These are phyloP conservation scores for Candida labiduridarum DNA, from an alignment of 1,139 yeast species.

Conservation along the genomic window DNA sequence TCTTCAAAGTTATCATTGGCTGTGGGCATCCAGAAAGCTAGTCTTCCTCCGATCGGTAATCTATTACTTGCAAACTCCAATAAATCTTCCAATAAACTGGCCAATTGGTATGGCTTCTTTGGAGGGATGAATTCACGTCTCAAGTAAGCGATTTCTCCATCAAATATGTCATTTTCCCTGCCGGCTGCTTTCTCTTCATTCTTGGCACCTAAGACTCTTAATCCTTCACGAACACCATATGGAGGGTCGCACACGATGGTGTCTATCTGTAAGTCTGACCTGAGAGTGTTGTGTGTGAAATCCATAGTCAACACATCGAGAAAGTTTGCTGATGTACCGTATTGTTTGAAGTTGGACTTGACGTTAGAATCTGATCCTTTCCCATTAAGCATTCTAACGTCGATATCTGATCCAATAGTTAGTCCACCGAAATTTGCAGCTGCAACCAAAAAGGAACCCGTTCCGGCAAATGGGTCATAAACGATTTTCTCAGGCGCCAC, in stretches of 20 bases:
- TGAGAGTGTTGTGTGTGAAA: conserved; percentile 85
- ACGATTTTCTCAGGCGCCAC: conserved; percentile 64
- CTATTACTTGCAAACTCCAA: conserved; percentile 71
- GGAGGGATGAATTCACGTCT: conserved; percentile 89
- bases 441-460: conserved; percentile 91
- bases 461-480: conserved; percentile 96
- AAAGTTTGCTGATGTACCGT: conserved; percentile 57
- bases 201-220: conserved; percentile 87
- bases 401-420: conserved; percentile 89
- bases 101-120: conserved; percentile 85
- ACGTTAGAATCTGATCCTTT: conserved; percentile 56
- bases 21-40: conserved; percentile 98
- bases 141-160: conserved; percentile 77
- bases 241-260: conserved; percentile 96
- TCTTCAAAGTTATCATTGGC: conserved; percentile 83
- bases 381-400: conserved; percentile 81
- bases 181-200: conserved; percentile 60
- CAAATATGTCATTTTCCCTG: conserved; percentile 67
- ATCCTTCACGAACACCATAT: conserved; percentile 94
- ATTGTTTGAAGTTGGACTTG: conserved; percentile 72
- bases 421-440: conserved; percentile 85
- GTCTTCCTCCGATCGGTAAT: conserved; percentile 72
- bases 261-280: conserved; percentile 65
- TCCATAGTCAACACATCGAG: conserved; percentile 89
- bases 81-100: conserved; percentile 74